These are phyloP conservation scores for Termitomyces sp. DNA, from an alignment of 768 basidiomycete species.

Conservation along the genomic window DNA sequence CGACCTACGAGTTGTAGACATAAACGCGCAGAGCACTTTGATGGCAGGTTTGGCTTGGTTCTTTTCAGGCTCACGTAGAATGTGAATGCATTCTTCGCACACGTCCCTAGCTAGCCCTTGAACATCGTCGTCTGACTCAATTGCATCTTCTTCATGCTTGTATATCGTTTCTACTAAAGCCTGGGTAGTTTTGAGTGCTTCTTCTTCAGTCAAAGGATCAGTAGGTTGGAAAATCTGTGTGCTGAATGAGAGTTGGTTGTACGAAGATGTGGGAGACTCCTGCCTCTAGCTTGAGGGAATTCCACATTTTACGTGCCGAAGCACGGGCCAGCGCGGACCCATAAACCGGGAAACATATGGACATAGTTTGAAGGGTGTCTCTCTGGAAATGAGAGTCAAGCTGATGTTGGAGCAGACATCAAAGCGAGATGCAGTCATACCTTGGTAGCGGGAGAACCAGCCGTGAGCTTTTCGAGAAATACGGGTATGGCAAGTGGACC, in stretches of 20 bases:
- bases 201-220: slow-evolving; percentile 66
- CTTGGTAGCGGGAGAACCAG: slow-evolving; percentile 79
- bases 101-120: slow-evolving; percentile 67
- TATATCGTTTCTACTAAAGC: slow-evolving; percentile 74
- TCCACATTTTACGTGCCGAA: slow-evolving; percentile 81
- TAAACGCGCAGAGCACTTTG: slow-evolving; percentile 73
- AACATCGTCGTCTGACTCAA: slow-evolving; percentile 33
- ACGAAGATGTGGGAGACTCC: background rate
- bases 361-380: slow-evolving; percentile 79
- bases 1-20: slow-evolving; percentile 71
- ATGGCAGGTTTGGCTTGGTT: slow-evolving; percentile 85
- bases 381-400: slow-evolving; percentile 40
- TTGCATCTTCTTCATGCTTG: slow-evolving; percentile 33
- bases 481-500: slow-evolving; percentile 81
- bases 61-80: slow-evolving; percentile 89
- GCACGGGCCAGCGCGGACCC: slow-evolving; percentile 56
- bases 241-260: background rate
- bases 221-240: slow-evolving; percentile 88
- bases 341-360: slow-evolving; percentile 78
- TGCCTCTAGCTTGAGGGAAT: slow-evolving; percentile 85
- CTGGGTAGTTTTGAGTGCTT: slow-evolving; percentile 67
- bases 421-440: slow-evolving; percentile 29
- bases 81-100: slow-evolving; percentile 73
- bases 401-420: background rate
- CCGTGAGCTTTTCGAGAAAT: slow-evolving; percentile 87